A percentile compares a stretch with the other conserved stretches of the same genome.
Conservation (phyloP, 2,329 filamentous ascomycete genomes). For the Xylariaceae sp. region DNA sequence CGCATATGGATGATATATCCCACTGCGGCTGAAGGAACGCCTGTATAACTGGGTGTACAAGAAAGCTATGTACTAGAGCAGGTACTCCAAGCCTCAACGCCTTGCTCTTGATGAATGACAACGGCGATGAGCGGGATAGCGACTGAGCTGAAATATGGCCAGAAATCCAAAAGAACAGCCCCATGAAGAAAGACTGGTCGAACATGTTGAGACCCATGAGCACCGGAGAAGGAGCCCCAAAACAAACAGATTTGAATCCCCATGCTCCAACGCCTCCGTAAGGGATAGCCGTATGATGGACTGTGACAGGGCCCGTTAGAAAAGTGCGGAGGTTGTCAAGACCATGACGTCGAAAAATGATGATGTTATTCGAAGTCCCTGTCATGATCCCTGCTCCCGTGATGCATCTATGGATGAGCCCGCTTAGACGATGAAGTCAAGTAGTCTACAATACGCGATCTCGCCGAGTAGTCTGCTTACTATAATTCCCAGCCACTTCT, state of each 20-base stretch:
- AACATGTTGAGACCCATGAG: constrained; percentile 28
- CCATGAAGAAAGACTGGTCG: constrained; percentile 34
- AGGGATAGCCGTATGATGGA: constrained; percentile 31
- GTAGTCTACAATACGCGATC: no score
- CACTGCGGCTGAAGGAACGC: neutral
- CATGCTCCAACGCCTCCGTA: constrained; percentile 28
- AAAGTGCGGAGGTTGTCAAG: constrained; percentile 29
- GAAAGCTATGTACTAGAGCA: constrained; percentile 22
- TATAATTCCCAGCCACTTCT: no score
- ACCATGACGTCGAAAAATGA: constrained; percentile 25
- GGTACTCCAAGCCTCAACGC: constrained; percentile 24
- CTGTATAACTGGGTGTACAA: constrained; percentile 8
- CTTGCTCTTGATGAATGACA: constrained; percentile 26
- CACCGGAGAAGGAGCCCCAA: constrained; percentile 4
- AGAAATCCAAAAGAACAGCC: constrained; percentile 28
- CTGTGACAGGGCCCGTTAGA: constrained; percentile 28
- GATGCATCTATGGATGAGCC: no score
- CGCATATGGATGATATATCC: no score
- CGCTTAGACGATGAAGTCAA: no score
- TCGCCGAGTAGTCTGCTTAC: no score
- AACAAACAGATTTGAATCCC: constrained; percentile 13
- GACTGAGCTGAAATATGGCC: constrained; percentile 29
- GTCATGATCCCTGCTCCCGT: no score
- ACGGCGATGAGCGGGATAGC: constrained; percentile 5
- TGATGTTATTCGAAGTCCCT: constrained; percentile 24